Evolutionary conservation across 2,329 filamentous ascomycete species (phyloP).

Genomic region (Fusarium nisikadoi): DNA sequence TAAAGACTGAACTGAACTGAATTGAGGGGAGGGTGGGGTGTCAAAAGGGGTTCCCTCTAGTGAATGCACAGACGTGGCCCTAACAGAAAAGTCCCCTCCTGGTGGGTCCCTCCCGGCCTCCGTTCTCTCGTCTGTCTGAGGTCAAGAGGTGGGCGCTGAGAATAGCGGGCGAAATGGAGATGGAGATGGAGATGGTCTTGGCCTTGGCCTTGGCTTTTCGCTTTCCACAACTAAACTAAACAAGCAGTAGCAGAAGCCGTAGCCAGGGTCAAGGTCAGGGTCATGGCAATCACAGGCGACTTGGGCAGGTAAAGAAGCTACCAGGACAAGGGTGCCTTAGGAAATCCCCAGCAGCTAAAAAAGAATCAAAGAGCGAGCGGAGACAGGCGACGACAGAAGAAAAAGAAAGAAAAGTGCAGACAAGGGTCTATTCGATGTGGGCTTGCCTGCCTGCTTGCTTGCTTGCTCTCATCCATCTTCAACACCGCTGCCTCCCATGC

Average conservation of each 20-base stretch:
- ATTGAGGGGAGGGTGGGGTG: conserved; percentile 32
- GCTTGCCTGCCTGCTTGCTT: background rate
- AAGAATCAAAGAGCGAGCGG: background rate
- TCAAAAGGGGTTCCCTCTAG: conserved; percentile 6
- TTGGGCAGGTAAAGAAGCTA: background rate
- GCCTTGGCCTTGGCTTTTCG: background rate
- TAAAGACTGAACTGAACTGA: background rate
- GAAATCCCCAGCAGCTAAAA: background rate
- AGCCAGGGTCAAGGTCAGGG: conserved; percentile 23
- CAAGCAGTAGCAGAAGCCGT: conserved; percentile 13
- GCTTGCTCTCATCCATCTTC: background rate
- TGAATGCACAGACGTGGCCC: conserved; percentile 6
- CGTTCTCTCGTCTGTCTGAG: conserved; percentile 24
- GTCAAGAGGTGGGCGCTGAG: conserved; percentile 35
- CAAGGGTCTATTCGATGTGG: background rate
- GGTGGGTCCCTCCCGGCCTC: conserved; percentile 29
- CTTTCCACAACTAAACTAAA: conserved; percentile 14
- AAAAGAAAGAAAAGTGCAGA: background rate
- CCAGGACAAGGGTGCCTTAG: background rate
- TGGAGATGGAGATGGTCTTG: background rate
- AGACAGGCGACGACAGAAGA: background rate
- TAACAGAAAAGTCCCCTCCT: conserved; percentile 4
- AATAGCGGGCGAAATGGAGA: conserved; percentile 33
- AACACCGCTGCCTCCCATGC: background rate
- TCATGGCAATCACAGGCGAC: background rate